Evolutionary conservation across 306 rosid genomes (phyloP), one percentile per base, ranked within the genome.

Genomic region (Datisca glomerata): DNA sequence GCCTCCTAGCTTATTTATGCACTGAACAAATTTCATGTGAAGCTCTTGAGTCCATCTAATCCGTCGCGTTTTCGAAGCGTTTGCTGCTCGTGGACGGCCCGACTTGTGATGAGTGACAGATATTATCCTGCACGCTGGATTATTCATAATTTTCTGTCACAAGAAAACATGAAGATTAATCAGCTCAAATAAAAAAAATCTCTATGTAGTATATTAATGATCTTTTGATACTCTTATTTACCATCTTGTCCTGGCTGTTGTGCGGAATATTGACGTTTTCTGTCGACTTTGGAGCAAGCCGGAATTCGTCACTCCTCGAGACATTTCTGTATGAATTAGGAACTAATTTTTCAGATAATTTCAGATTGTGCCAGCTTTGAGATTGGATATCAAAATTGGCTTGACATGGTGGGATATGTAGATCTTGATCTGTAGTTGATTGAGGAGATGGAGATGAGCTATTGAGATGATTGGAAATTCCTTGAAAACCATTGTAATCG

Each of bases 41-140:
- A 46, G 51, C 18, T 46, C 18, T 28, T 46, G 3, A 0, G 38
- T 46, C 51, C 51, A 46, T 46, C 18, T 25, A 12, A 46, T 28
- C n/a, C n/a, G n/a, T 17, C 51, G 51, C 1, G 5, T 11, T 38
- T 46, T 46, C 1, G 24, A 28, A 18, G 1, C 13, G 4, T 14
- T 24, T 2, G 9, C 24, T 16, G 50, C 14, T 45, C 27, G 16
- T 25, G 38, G 12, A 29, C 29, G 24, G n/a, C 16, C 36, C 10
- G 2, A 36, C 5, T 37, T 3, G 8, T 14, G n/a, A 22, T 11
- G 27, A 41, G 12, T 2, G 21, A n/a, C 18, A 41, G 15, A 19
- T 8, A 31, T 2, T 8, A 9, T 3, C 13, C 2, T 12, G 15
- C 9, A 0, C 4, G 12, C 3, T 7, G 3, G 12, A 7, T 31